Evolutionary conservation across 2,329 filamentous ascomycete genomes (phyloP).

Genomic region (Claviceps fusiformis): DNA sequence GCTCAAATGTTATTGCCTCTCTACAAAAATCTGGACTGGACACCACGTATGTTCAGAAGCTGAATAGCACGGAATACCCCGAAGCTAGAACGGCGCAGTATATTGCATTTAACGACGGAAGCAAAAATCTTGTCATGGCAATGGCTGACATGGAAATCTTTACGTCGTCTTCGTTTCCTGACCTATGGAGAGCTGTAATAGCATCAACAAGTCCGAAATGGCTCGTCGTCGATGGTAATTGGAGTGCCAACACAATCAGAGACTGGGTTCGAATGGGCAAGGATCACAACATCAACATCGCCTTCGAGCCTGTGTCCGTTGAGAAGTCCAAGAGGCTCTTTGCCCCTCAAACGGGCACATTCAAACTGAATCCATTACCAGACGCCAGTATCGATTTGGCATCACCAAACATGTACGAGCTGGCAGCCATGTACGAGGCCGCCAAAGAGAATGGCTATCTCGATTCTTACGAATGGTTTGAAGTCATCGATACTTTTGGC

Average conservation of each 20-base stretch:
- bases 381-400: constrained; percentile 54
- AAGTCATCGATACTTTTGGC: constrained; percentile 63
- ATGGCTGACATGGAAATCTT: constrained; percentile 95
- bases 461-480: constrained; percentile 62
- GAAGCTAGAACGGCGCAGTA: constrained; percentile 73
- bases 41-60: constrained; percentile 45
- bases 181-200: constrained; percentile 48
- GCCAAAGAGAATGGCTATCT: constrained; percentile 56
- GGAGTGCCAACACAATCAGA: constrained; percentile 52
- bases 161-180: constrained; percentile 36
- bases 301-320: constrained; percentile 81
- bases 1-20: constrained; percentile 55
- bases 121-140: constrained; percentile 74
- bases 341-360: constrained; percentile 23
- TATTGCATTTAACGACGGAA: constrained; percentile 71
- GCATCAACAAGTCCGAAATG: constrained; percentile 49
- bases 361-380: constrained; percentile 41
- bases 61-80: constrained; percentile 33
- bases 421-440: constrained; percentile 62
- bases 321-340: constrained; percentile 66
- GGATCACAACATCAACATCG: constrained; percentile 42
- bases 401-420: constrained; percentile 73
- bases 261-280: constrained; percentile 54
- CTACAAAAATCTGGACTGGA: constrained; percentile 53
- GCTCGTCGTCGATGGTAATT: constrained; percentile 81